Conservation (phyloP, 1,139 yeast genomes). For the Yamadazyma atlantica region DNA sequence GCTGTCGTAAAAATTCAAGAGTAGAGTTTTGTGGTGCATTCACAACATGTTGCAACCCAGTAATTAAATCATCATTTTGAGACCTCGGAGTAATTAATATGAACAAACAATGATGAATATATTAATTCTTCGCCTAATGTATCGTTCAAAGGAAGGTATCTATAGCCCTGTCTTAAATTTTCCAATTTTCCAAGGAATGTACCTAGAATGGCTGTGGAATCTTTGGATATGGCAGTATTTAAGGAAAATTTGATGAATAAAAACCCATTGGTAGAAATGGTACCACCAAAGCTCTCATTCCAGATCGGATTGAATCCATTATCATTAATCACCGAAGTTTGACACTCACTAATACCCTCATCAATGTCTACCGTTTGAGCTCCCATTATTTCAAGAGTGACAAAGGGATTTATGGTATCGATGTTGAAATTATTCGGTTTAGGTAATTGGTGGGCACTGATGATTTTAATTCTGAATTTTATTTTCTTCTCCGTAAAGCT, state of each 20-base stretch:
- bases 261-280: slow-evolving; percentile 35
- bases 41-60: too few species aligned
- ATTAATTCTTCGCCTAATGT: slow-evolving; percentile 77
- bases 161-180: slow-evolving; percentile 68
- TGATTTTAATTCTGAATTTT: slow-evolving; percentile 44
- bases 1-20: slow-evolving; percentile 1
- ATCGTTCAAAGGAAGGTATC: slow-evolving; percentile 77
- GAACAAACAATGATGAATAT: slow-evolving; percentile 73
- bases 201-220: slow-evolving; percentile 50
- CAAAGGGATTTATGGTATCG: slow-evolving; percentile 53
- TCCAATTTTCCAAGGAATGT: slow-evolving; percentile 53
- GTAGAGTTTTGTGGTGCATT: too few species aligned
- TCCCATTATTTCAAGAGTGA: slow-evolving; percentile 58
- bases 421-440: slow-evolving; percentile 44
- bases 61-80: too few species aligned
- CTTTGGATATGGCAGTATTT: slow-evolving; percentile 19
- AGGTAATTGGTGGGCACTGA: slow-evolving; percentile 87
- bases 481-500: slow-evolving; percentile 8
- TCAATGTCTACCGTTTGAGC: slow-evolving; percentile 27
- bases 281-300: slow-evolving; percentile 56
- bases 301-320: slow-evolving; percentile 90
- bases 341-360: slow-evolving; percentile 11
- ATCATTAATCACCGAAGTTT: slow-evolving; percentile 41
- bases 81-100: slow-evolving; percentile 30
- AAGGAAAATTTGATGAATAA: slow-evolving; percentile 36